Percentiles rank a stretch among this genome's conserved stretches.
These are phyloP conservation scores for Asclepias syriaca DNA, from an alignment of 257 asterid genomes.

Conservation along the genomic window DNA sequence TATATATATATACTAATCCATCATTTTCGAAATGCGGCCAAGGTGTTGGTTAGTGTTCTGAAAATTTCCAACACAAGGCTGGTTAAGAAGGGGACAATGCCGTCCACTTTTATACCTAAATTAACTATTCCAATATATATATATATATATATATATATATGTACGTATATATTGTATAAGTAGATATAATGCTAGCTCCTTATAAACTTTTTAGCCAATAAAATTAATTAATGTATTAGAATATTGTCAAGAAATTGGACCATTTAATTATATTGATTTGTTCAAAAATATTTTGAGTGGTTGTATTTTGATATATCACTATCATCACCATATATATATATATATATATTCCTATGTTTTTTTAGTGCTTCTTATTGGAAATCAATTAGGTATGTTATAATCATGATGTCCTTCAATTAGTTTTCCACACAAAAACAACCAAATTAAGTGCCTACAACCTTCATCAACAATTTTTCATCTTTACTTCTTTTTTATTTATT, in stretches of 20 bases:
- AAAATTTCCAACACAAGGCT: conserved; percentile 1
- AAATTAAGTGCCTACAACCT: background rate
- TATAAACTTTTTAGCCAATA: background rate
- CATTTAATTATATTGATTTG: no score
- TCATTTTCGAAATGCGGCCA: background rate
- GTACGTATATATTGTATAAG: no score
- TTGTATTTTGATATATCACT: no score
- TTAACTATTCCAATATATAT: no score
- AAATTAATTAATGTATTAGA: no score
- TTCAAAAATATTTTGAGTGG: no score
- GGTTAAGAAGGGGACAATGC: background rate
- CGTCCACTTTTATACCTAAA: background rate
- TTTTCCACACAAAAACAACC: background rate
- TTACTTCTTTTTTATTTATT: no score
- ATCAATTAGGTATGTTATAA: background rate
- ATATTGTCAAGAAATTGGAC: no score
- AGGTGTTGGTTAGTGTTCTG: background rate
- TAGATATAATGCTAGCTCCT: background rate
- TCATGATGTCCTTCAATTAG: background rate
- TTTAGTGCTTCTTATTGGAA: background rate
- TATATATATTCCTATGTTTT: background rate
- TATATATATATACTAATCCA: no score
- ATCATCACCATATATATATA: no score
- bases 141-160: no score
- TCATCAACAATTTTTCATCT: background rate